Conservation (phyloP, 2,329 filamentous ascomycete genomes). For the Scedosporium boydii region DNA sequence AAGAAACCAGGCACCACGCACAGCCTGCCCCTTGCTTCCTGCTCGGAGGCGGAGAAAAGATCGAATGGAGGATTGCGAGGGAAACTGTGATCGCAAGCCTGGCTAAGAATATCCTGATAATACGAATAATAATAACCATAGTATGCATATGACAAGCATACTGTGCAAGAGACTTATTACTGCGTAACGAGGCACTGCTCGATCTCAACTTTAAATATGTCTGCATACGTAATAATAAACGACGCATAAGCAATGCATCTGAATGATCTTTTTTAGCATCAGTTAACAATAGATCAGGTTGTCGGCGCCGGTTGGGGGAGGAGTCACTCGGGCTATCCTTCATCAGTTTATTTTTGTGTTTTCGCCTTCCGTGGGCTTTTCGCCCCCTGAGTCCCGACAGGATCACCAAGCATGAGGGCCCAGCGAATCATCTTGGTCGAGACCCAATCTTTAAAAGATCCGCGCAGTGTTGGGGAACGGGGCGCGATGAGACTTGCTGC, state of each 20-base stretch:
- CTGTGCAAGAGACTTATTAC: no score
- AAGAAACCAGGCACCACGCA: slow-evolving; percentile 2
- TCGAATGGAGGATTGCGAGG: background rate
- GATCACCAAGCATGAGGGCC: background rate
- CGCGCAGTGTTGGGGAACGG: background rate
- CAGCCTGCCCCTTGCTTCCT: background rate
- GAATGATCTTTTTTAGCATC: background rate
- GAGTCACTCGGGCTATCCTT: background rate
- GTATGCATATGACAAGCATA: no score
- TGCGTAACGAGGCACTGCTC: no score
- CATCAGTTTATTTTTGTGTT: no score
- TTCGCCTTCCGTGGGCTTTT: no score
- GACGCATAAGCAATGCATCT: background rate
- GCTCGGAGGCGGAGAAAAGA: background rate
- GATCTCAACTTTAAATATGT: no score
- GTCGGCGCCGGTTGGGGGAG: background rate
- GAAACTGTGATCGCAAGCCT: background rate
- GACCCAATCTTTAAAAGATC: background rate
- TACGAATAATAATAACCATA: no score
- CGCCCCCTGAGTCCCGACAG: background rate
- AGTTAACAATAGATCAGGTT: background rate
- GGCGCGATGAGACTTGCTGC: background rate
- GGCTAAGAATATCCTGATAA: background rate
- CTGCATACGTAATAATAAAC: background rate
- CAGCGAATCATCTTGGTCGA: background rate